Percentiles rank a stretch among this genome's conserved stretches.
Conservation (phyloP, 2,329 filamentous ascomycete genomes). For the Aplosporella prunicola region DNA sequence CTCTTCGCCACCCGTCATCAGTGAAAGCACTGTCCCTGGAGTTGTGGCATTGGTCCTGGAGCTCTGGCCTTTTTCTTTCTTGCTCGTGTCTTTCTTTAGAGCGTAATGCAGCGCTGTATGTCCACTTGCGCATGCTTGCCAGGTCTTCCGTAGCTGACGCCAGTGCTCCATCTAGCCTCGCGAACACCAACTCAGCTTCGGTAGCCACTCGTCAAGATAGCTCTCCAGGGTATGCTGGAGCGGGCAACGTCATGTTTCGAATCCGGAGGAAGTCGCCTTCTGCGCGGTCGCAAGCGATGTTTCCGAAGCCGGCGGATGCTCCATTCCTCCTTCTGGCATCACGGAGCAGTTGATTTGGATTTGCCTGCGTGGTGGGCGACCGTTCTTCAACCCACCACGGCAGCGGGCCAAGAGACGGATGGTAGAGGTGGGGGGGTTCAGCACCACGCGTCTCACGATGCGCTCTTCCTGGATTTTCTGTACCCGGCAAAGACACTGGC, state of each 20-base stretch:
- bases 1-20: no score
- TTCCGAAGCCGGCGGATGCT: constrained; percentile 40
- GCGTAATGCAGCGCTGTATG: constrained; percentile 9
- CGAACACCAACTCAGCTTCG: background rate
- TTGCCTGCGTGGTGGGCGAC: constrained; percentile 25
- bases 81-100: background rate
- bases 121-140: background rate
- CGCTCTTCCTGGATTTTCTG: constrained; percentile 36
- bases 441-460: background rate
- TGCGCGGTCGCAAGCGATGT: constrained; percentile 32
- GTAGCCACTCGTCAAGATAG: constrained; percentile 2
- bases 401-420: constrained; percentile 5
- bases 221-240: constrained; percentile 45
- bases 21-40: no score
- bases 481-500: constrained; percentile 38
- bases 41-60: no score
- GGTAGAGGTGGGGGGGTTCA: background rate
- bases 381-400: constrained; percentile 7
- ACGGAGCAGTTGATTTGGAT: constrained; percentile 41
- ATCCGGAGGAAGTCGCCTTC: constrained; percentile 44
- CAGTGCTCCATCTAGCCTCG: background rate
- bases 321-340: constrained; percentile 48
- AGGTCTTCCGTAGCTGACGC: no score
- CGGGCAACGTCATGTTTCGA: constrained; percentile 50
- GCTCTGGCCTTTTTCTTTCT: no score